Evolutionary conservation across 2,329 filamentous ascomycete species (phyloP), one percentile per base, ranked within the genome.

Genomic region (Dothideomycetes sp.): DNA sequence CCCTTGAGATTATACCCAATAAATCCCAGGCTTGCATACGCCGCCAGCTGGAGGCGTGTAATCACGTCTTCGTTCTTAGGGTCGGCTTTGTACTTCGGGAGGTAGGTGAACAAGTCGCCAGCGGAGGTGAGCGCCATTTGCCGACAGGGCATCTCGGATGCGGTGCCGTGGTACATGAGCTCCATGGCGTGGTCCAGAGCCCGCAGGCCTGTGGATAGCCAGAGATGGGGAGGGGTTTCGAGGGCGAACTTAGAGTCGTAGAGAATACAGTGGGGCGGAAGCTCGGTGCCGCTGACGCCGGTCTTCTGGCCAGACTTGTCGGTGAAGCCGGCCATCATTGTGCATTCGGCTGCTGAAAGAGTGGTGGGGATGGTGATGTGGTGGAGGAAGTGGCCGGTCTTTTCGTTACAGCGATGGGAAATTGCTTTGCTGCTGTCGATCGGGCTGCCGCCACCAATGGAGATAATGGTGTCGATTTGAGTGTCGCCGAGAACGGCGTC

Each of bases 171-270:
- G 46, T 74, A 74, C 4, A 46, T 27, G 2, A 65, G 42, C 50
- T 77, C 72, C 36, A 75, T 57, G 0, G 72, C 70, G 45, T 77
- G 72, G 47, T 75, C 72, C 40, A 76, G 53, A 0, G 72, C 69
- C 10, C 72, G 56, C 40, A 77, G 53, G 0, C 65, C 72, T 0
- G 72, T 75, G 37, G 63, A 65, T 36, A 70, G 52, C 60, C 66
- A 72, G 1, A 75, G 58, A 29, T 58, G 55, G 14, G 57, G 53
- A 0, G 72, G 72, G 3, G 72, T 75, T 40, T 75, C 55, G 12
- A 64, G 51, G 0, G 64, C 69, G 43, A 72, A 73, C 2, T 53
- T 59, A 11, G 66, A 52, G 49, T 76, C 72, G 52, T 76, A 75
- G 14, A 75, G 56, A n/a, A 74, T 62, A 14, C 63, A 65, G 36